These are phyloP conservation scores for Paracamarosporium sp. DNA, from an alignment of 2,329 filamentous ascomycete species.

Conservation along the genomic window DNA sequence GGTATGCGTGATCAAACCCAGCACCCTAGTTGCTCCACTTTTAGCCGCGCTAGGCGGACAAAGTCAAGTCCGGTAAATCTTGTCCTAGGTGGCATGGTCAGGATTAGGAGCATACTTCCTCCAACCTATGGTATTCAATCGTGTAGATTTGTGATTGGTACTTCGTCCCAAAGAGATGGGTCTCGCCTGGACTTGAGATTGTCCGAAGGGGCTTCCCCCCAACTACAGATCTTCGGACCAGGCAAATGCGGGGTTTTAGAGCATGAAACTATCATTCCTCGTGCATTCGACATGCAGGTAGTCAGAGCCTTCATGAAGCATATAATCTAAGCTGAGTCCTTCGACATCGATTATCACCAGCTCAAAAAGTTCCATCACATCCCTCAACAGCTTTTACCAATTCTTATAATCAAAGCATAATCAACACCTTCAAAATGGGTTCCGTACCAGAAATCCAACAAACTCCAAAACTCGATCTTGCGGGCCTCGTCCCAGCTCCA, in stretches of 20 bases:
- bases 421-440: slow-evolving; percentile 23
- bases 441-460: slow-evolving; percentile 30
- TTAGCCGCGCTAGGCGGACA: too few species aligned
- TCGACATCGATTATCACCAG: background rate
- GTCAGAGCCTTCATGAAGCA: background rate
- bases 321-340: background rate
- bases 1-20: too few species aligned
- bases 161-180: background rate
- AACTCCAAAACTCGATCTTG: slow-evolving; percentile 51
- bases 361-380: slow-evolving; percentile 1
- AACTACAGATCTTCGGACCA: background rate
- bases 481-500: slow-evolving; percentile 59
- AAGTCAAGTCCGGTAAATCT: too few species aligned
- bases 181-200: background rate
- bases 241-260: background rate
- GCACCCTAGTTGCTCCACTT: too few species aligned
- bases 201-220: background rate
- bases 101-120: background rate
- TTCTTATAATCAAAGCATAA: background rate
- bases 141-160: too few species aligned
- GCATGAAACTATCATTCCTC: background rate
- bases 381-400: background rate
- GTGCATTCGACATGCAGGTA: background rate
- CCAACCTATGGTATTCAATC: background rate
- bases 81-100: too few species aligned